A percentile compares a stretch with the other conserved stretches of the same genome.
phyloP scores from a whole-genome alignment of 108 stramenopile species.

The Stephanodiscus minutulus region DNA sequence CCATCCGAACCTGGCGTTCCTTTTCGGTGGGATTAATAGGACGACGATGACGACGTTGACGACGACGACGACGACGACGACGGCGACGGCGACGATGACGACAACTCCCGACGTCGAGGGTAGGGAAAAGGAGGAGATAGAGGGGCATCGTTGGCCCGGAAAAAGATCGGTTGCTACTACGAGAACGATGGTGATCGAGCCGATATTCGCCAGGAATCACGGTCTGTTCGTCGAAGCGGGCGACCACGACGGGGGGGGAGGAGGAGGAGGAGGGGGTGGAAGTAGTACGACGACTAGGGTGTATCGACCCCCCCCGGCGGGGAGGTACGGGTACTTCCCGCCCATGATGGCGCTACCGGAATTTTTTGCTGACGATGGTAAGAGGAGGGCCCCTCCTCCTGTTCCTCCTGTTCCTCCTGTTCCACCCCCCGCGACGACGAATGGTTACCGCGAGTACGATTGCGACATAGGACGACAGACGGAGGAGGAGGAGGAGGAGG shows the following conservation, averaged over 20 bases:
- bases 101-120: not conserved
- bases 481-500: not conserved
- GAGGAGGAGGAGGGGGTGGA: constrained; percentile 37
- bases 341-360: constrained; percentile 35
- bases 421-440: too few relatives aligned
- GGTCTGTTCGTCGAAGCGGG: constrained; percentile 20
- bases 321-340: constrained; percentile 29
- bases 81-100: not conserved
- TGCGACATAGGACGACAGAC: not conserved
- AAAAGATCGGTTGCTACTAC: constrained; percentile 1
- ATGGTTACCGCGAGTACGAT: too few relatives aligned
- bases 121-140: not conserved
- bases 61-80: not conserved
- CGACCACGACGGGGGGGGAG: constrained; percentile 21
- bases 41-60: constrained; percentile 10
- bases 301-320: constrained; percentile 46
- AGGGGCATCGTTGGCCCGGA: not conserved
- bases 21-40: constrained; percentile 18
- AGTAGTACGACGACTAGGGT: not conserved
- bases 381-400: too few relatives aligned
- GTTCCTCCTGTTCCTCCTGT: too few relatives aligned
- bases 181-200: constrained; percentile 24
- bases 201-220: constrained; percentile 52
- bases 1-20: constrained; percentile 41
- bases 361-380: constrained; percentile 26